Evolutionary conservation across 2,329 filamentous ascomycete species (phyloP), one percentile per base, ranked within the genome.

Genomic region (Neocucurbitaria cava): DNA sequence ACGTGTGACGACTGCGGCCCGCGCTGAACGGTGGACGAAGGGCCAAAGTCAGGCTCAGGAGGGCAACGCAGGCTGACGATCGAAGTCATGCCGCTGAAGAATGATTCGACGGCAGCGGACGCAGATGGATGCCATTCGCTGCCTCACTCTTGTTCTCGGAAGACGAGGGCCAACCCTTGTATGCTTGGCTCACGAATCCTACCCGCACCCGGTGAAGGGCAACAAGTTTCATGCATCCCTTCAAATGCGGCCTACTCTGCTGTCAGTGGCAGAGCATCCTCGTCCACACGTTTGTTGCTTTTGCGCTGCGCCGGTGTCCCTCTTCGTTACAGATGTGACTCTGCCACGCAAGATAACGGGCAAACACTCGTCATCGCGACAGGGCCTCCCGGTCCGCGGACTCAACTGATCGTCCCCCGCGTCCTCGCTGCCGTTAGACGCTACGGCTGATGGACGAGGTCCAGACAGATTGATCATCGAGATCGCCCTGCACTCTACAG

Each of bases 51-150:
- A 59, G 49, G 59, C 59, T 58, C 55, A 66, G 61, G 64, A 65
- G 64, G 71, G 69, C 65, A 69, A 69, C 58, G 43, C 51, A 59
- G 46, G 56, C 59, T 58, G 70, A 40, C 45, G 58, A 71, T 73
- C 67, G 53, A 41, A 26, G 28, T 10, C 33, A 21, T 20, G 8
- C 50, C 24, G 51, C 36, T 43, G 17, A 11, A n/a, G 38, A 40
- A 17, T 58, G 43, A 72, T 70, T 70, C 66, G 69, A 43, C n/a
- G 46, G 15, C 9, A 35, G 2, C 31, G 9, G 20, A 23, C 41
- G n/a, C 26, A 18, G 3, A 43, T 15, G 36, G 9, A 17, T 39
- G 39, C 52, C 42, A 74, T 74, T 74, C 58, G 71, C 56, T 62
- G 70, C 71, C 65, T 64, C 54, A 63, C 49, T 65, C 68, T 65